Evolutionary conservation across 345 rosid genomes (phyloP), one percentile per base, ranked within the genome.

Genomic region (Gynandropsis gynandra): DNA sequence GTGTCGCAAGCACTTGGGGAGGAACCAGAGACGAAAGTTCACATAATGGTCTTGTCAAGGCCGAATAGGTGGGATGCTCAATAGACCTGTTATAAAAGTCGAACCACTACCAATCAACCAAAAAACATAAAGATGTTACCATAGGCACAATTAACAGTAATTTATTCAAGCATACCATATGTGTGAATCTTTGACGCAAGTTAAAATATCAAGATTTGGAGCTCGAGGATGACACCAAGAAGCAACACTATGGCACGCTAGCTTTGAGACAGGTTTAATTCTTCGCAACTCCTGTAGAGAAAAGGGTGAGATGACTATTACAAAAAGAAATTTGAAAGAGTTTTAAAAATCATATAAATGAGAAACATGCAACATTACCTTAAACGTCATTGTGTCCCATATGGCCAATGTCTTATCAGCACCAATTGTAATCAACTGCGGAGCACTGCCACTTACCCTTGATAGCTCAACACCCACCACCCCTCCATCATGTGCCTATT

Each of bases 181-280:
- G 74, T 82, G 96, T 50, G 99, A 92, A 81, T 92, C 99, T 75
- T 92, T 92, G 51, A 83, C 97, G 21, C 97, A 87, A 52, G 93
- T 83, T 64, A 92, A 78, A 42, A 92, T 88, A 71, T 88, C 94
- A 24, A 92, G 94, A 74, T 88, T 92, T 50, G 99, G 99, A 54
- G 99, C 99, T 64, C 99, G 82, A 58, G 99, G 99, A 65, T 85
- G 97, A 70, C 99, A 88, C 99, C 99, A 92, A 64, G 97, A 92
- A 68, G 97, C 86, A 65, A 92, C 82, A 65, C 99, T 92, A 51
- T 92, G 95, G 71, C 96, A 92, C 42, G 99, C 87, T 66, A 85
- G 80, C 72, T 70, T 92, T 45, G 95, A 80, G 55, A 87, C 97
- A 54, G 99, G 99, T 75, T 88, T 92, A 65, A 92, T 92, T 67